phyloP scores from a whole-genome alignment of 768 basidiomycete genomes.

The Collybiopsis luxurians region DNA sequence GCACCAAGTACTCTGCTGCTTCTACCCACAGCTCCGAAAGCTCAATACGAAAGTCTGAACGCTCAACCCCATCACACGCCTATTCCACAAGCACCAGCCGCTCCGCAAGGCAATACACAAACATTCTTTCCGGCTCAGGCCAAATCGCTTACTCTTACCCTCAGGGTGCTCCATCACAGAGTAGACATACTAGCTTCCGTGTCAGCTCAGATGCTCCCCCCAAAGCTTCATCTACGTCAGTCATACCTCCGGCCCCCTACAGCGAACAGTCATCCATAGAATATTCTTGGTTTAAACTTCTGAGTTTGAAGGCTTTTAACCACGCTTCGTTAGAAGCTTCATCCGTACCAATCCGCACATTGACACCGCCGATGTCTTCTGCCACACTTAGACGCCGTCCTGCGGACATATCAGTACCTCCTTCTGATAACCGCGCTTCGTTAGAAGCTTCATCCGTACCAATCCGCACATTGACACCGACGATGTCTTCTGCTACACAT shows the following conservation, averaged over 20 bases:
- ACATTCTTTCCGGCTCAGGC: conserved; percentile 84
- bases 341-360: too few relatives aligned
- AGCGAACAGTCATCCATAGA: conserved; percentile 36
- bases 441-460: too few relatives aligned
- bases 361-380: too few relatives aligned
- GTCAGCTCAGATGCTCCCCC: conserved; percentile 50
- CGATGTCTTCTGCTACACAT: too few relatives aligned
- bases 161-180: conserved; percentile 48
- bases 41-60: conserved; percentile 30
- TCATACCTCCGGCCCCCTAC: conserved; percentile 34
- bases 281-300: conserved; percentile 43
- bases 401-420: too few relatives aligned
- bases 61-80: conserved; percentile 33
- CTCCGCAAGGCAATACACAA: conserved; percentile 73
- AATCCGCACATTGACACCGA: too few relatives aligned
- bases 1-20: conserved; percentile 29
- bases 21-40: conserved; percentile 26
- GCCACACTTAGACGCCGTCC: too few relatives aligned
- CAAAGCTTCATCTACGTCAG: conserved; percentile 39
- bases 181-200: conserved; percentile 40
- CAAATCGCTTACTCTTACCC: conserved; percentile 74
- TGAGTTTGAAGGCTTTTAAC: conserved; percentile 51
- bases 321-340: conserved; percentile 74
- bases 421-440: too few relatives aligned
- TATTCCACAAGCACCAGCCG: conserved; percentile 46